Base-by-base conservation (phyloP, 768 basidiomycete species). In the Hydnomerulius pinastri region DNA sequence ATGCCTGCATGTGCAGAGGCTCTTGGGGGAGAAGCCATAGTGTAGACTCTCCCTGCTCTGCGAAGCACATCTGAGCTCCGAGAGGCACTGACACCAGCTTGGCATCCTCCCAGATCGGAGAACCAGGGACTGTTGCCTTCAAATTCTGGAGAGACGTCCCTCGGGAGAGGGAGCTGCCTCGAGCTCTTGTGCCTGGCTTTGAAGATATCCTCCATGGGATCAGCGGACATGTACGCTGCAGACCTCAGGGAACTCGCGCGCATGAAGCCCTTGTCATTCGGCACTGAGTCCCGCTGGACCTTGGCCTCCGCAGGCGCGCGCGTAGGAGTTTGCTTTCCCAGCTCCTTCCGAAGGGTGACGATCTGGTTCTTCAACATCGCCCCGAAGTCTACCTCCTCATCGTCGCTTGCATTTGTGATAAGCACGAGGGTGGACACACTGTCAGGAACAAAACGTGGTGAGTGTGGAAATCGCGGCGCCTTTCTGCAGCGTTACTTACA, bases 361-460 rank as follows among this genome's bases (percentile, higher is more conserved):
- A 93, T 83, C 62, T 88, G 82, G 1, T 54, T 61, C 65, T 79
- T 79, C 38, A 93, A 55, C 4, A 80, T 58, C 6, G 58, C 56
- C 2, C 63, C 67, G 61, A 93, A 92, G 2, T 72, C 46, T 6
- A 75, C 73, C 50, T 76, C 77, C 32, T 80, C 71, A 12, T 74
- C 63, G 4, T 75, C 77, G 20, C 79, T 75, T 32, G 74, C 74
- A 21, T 73, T 74, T 6, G 81, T 83, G 13, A 92, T 66, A 10
- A 75, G 75, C 23, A 92, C 82, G n/a, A 92, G 76, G 3, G 85
- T 73, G 4, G 90, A 85, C 15, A 92, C 83, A 61, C 90, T 91
- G 55, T 11, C 47, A 28, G 30, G 23, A 35, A 24, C 12, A 0
- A 40, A 37, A 29, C 6, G 43, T 3, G 5, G 18, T 53, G 32